These are phyloP conservation scores for Plasmopara viticola DNA, from an alignment of 352 stramenopile genomes.

Conservation along the genomic window DNA sequence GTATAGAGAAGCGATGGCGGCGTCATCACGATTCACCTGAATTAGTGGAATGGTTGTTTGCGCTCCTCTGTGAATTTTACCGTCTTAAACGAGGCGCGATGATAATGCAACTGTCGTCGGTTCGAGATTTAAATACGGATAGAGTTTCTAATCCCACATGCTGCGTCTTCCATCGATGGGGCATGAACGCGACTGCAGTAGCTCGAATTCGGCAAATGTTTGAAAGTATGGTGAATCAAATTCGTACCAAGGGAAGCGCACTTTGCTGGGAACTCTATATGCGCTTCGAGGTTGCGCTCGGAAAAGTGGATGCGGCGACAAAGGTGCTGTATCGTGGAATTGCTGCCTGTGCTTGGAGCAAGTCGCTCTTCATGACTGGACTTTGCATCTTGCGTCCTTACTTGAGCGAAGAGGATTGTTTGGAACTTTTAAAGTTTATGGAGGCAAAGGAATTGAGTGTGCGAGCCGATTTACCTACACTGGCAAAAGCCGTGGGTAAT, in stretches of 20 bases:
- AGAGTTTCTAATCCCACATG: constrained; percentile 20
- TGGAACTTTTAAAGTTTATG: constrained; percentile 65
- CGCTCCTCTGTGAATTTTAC: constrained; percentile 54
- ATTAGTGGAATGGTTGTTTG: constrained; percentile 71
- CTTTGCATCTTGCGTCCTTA: constrained; percentile 58
- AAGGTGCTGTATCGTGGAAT: constrained; percentile 74
- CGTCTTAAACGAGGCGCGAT: constrained; percentile 39
- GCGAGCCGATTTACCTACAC: constrained; percentile 30
- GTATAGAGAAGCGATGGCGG: constrained; percentile 32
- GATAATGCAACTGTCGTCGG: constrained; percentile 7
- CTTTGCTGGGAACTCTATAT: constrained; percentile 72
- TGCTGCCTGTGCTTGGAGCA: constrained; percentile 71
- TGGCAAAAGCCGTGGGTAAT: too few species aligned
- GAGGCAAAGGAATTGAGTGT: constrained; percentile 65
- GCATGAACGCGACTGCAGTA: constrained; percentile 43
- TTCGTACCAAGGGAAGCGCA: constrained; percentile 43
- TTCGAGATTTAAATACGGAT: neutral
- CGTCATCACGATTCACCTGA: constrained; percentile 59
- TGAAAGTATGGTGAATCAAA: constrained; percentile 50
- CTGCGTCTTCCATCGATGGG: constrained; percentile 68
- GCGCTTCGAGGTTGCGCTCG: constrained; percentile 66
- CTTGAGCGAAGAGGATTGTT: constrained; percentile 48
- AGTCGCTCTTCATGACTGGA: constrained; percentile 63
- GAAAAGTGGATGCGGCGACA: constrained; percentile 58
- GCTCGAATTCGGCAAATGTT: constrained; percentile 55